Evolutionary conservation across 129 eudicot genomes (phyloP), one percentile per base, ranked within the genome.

Genomic region (Tagetes erecta): DNA sequence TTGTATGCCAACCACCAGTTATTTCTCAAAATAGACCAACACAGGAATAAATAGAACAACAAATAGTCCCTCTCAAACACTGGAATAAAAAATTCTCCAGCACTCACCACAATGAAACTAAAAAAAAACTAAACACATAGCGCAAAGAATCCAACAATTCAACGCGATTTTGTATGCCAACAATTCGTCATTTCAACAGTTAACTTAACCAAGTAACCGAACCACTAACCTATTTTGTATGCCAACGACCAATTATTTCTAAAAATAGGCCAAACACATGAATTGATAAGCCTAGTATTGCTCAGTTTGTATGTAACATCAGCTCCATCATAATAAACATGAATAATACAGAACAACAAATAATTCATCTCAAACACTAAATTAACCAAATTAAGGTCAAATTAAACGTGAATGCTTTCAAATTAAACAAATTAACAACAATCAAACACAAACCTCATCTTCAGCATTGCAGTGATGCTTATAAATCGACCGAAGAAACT

Each of bases 381-480:
- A 20, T 20, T 20, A 20, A 20, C 27, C 27, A 20, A 20, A 20
- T 20, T 20, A 20, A 20, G 27, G 27, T 20, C 27, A 20, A 20
- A 20, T 10, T 75, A 31, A 76, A 41, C 35, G 30, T 45, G 46
- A 68, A 35, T 57, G 33, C 75, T 11, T 38, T 38, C 35, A 38
- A 39, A 70, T 11, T 38, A 49, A 47, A 59, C 64, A 44, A 64
- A 78, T 30, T 40, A 33, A 78, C 34, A 41, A 8, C 12, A 64
- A 8, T 8, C 10, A 44, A 10, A 71, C 36, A 73, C 80, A 58
- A 20, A 90, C 98, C 97, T 94, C 98, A 71, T 94, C 98, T 82
- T 94, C 98, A 3, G 98, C 98, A 88, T 90, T 90, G 85, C 98
- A 94, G 86, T 94, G 98, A 70, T 94, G 97, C 80, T 86, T 85